A percentile compares a stretch with the other conserved stretches of the same genome.
Evolutionary conservation across 148 eudicot genomes (phyloP).

Genomic region (Arctostaphylos glauca): DNA sequence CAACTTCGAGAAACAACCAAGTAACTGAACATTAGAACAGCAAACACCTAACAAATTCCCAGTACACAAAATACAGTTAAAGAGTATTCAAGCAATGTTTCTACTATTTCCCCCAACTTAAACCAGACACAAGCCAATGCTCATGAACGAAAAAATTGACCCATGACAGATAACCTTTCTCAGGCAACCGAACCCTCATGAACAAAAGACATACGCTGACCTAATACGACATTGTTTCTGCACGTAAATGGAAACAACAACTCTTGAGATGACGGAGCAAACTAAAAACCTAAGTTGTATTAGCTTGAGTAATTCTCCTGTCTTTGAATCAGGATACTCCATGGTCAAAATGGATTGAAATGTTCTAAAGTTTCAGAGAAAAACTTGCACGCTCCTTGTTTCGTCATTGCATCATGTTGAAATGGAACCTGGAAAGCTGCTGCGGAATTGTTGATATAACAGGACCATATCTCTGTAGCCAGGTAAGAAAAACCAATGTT

Average conservation of each 20-base stretch:
- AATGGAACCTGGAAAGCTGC: constrained; percentile 89
- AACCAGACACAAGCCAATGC: neutral
- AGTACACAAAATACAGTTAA: neutral
- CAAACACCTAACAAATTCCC: neutral
- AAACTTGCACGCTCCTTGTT: neutral
- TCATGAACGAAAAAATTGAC: neutral
- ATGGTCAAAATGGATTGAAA: neutral
- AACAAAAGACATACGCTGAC: neutral
- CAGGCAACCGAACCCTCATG: neutral
- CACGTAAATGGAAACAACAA: neutral
- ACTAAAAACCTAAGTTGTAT: constrained; percentile 12
- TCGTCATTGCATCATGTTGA: constrained; percentile 83
- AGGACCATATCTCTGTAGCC: constrained; percentile 90
- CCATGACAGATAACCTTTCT: neutral
- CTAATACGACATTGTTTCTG: neutral
- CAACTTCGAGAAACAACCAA: neutral
- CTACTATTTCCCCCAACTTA: neutral
- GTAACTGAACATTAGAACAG: neutral
- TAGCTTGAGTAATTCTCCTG: constrained; percentile 4
- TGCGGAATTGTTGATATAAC: constrained; percentile 96
- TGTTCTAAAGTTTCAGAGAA: neutral
- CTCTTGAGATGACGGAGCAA: neutral
- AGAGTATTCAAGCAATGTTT: neutral
- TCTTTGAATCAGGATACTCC: constrained; percentile 7
- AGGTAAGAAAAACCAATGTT: neutral